Percentiles rank a stretch among this genome's conserved stretches.
These are phyloP conservation scores for Lophium mytilinum DNA, from an alignment of 495 filamentous ascomycete species.

Conservation along the genomic window DNA sequence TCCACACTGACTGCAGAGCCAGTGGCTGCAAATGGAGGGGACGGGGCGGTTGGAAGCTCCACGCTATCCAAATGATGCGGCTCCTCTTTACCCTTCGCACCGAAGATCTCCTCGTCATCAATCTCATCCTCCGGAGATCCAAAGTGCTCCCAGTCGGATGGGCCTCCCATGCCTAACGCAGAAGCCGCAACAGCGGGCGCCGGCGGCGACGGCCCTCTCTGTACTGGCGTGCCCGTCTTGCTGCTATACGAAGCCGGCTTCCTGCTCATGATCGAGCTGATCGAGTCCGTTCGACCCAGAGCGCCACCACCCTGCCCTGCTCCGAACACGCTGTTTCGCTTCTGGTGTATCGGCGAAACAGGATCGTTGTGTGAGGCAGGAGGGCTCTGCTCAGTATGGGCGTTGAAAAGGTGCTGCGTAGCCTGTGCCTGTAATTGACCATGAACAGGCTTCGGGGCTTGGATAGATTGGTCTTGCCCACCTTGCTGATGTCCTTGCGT, in stretches of 20 bases:
- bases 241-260: not conserved
- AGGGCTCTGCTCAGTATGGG: slow-evolving; percentile 4
- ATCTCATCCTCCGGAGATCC: slow-evolving; percentile 20
- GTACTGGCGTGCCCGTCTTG: not conserved
- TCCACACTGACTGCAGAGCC: not conserved
- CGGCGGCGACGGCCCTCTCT: slow-evolving; percentile 5
- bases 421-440: slow-evolving; percentile 12
- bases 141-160: slow-evolving; percentile 56
- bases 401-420: slow-evolving; percentile 13
- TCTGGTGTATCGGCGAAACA: slow-evolving; percentile 18
- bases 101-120: slow-evolving; percentile 22
- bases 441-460: slow-evolving; percentile 21
- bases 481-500: slow-evolving; percentile 9
- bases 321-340: slow-evolving; percentile 17
- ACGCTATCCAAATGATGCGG: slow-evolving; percentile 10
- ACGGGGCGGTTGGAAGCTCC: slow-evolving; percentile 14
- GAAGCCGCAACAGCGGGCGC: slow-evolving; percentile 27
- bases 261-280: slow-evolving; percentile 20
- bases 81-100: slow-evolving; percentile 10
- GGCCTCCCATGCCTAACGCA: slow-evolving; percentile 45
- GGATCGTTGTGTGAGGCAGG: slow-evolving; percentile 16
- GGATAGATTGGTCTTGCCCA: slow-evolving; percentile 14
- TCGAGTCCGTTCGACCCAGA: slow-evolving; percentile 15
- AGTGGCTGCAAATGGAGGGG: slow-evolving; percentile 5
- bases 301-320: not conserved